These are phyloP conservation scores for Termitomyces sp. DNA, from an alignment of 1,284 basidiomycete species.

Conservation along the genomic window DNA sequence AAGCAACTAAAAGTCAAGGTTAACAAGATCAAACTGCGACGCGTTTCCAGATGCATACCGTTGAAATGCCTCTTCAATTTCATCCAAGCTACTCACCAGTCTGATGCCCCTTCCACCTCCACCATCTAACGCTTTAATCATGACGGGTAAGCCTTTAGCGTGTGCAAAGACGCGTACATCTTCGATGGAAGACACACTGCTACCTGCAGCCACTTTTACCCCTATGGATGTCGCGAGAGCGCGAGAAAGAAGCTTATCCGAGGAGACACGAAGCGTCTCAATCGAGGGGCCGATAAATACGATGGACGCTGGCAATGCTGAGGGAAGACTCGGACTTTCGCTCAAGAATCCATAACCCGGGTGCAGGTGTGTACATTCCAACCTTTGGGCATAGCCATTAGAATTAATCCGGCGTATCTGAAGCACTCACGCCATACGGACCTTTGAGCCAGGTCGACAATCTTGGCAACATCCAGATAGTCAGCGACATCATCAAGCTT, in stretches of 20 bases:
- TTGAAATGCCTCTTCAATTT: conserved; percentile 39
- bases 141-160: conserved; percentile 40
- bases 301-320: conserved; percentile 32
- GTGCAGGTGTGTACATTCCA: conserved; percentile 35
- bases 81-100: conserved; percentile 25
- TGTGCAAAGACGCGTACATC: conserved; percentile 32
- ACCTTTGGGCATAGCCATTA: conserved; percentile 13
- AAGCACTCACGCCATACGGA: conserved; percentile 13
- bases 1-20: conserved; percentile 26
- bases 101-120: conserved; percentile 55
- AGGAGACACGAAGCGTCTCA: conserved; percentile 40
- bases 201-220: conserved; percentile 43
- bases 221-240: conserved; percentile 39
- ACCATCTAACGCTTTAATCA: conserved; percentile 54
- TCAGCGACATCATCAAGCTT: conserved; percentile 25
- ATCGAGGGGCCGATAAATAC: conserved; percentile 46
- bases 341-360: conserved; percentile 49
- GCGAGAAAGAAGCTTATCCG: conserved; percentile 51
- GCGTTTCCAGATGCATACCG: conserved; percentile 19
- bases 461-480: conserved; percentile 26
- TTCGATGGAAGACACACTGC: conserved; percentile 29
- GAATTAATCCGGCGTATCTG: neutral
- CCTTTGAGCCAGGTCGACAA: conserved; percentile 26
- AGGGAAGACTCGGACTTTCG: conserved; percentile 42
- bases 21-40: neutral